Evolutionary conservation across 73 alveolate species (phyloP).

Genomic region (Urostyla sp.): DNA sequence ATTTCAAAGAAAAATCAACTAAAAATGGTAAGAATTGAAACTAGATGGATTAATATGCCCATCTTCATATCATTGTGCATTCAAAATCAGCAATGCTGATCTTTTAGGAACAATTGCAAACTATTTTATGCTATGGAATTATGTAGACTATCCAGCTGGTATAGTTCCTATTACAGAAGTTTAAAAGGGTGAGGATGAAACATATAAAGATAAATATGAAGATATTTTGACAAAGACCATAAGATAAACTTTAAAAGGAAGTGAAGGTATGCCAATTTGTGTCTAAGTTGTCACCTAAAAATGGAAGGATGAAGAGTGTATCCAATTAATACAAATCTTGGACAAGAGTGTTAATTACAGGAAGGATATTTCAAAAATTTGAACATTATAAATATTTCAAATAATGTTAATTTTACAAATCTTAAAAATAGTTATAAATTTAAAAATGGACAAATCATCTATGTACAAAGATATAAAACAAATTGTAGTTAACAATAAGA

Average conservation of each 20-base stretch:
- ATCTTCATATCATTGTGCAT: background rate
- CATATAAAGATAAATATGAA: constrained; percentile 27
- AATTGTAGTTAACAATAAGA: background rate
- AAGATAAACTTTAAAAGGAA: background rate
- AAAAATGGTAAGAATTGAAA: background rate
- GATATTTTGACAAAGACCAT: constrained; percentile 35
- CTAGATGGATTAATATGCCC: background rate
- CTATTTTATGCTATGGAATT: background rate
- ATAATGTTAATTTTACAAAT: no score
- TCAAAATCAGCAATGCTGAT: background rate
- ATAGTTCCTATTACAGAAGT: constrained; percentile 50
- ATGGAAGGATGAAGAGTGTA: constrained; percentile 49
- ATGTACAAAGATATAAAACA: background rate
- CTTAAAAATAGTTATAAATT: no score
- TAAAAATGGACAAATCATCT: background rate
- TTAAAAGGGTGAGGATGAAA: background rate
- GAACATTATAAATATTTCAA: background rate
- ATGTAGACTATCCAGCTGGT: constrained; percentile 52
- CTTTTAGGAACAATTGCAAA: background rate
- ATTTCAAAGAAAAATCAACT: background rate
- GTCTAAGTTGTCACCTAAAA: constrained; percentile 47
- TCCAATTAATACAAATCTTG: constrained; percentile 52
- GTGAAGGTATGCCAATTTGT: constrained; percentile 59
- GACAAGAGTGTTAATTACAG: constrained; percentile 52
- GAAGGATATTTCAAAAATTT: background rate